A percentile compares a stretch with the other conserved stretches of the same genome.
These are phyloP conservation scores for Forsythia viridissima DNA, from an alignment of 257 asterid species.

Conservation along the genomic window DNA sequence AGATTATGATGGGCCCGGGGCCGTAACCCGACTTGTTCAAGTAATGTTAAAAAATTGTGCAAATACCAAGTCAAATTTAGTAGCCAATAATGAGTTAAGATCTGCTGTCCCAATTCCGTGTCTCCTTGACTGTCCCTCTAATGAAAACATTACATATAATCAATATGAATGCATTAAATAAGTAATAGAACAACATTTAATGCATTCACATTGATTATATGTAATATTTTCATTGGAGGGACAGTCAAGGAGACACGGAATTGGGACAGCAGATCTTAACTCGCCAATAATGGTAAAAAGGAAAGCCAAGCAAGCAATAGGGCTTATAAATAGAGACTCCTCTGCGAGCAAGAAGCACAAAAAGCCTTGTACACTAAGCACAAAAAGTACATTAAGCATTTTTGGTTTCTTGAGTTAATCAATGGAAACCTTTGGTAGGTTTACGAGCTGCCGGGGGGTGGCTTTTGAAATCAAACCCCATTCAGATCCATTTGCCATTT, in stretches of 20 bases:
- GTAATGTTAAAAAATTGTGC: neutral
- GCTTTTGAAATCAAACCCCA: constrained; percentile 76
- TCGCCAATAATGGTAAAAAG: neutral
- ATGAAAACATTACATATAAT: too few relatives aligned
- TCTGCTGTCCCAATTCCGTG: too few relatives aligned
- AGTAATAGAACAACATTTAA: too few relatives aligned
- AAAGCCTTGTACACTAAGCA: neutral
- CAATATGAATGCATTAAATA: too few relatives aligned
- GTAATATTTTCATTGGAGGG: too few relatives aligned
- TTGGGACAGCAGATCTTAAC: too few relatives aligned
- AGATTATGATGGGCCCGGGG: neutral
- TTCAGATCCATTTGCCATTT: constrained; percentile 43
- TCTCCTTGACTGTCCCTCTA: too few relatives aligned
- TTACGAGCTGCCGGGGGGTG: constrained; percentile 75
- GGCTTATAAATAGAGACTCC: constrained; percentile 20
- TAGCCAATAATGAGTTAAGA: neutral
- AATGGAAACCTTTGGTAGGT: constrained; percentile 48
- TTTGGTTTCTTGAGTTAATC: neutral
- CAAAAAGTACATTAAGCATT: neutral
- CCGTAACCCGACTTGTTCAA: neutral
- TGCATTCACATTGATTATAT: too few relatives aligned
- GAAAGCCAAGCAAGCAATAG: neutral
- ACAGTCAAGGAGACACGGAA: too few relatives aligned
- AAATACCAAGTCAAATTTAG: neutral
- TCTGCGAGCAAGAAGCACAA: neutral